Evolutionary conservation across 768 basidiomycete genomes (phyloP).

Genomic region (Grammothele lineata): DNA sequence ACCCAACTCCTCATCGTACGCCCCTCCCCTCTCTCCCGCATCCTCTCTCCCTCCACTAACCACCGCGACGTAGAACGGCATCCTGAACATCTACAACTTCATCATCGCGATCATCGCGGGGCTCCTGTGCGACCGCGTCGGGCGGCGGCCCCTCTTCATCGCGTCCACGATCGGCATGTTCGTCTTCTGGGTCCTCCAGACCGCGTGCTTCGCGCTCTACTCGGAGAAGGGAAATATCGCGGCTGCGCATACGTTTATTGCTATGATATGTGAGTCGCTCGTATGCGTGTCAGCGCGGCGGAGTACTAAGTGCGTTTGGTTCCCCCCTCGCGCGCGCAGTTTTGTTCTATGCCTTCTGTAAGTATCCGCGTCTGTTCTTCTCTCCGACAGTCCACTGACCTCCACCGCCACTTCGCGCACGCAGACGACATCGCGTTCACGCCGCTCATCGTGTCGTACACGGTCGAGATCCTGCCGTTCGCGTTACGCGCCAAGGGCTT

Average conservation of each 20-base stretch:
- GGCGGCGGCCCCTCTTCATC: constrained; percentile 48
- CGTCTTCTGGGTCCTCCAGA: constrained; percentile 36
- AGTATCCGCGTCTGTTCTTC: constrained; percentile 19
- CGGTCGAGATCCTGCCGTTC: constrained; percentile 48
- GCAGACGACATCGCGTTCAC: constrained; percentile 17
- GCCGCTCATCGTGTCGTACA: constrained; percentile 29
- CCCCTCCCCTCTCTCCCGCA: background rate
- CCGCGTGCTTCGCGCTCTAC: constrained; percentile 32
- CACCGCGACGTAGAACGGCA: constrained; percentile 38
- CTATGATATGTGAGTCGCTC: constrained; percentile 38
- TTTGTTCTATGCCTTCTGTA: constrained; percentile 37
- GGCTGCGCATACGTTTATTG: constrained; percentile 41
- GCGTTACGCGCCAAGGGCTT: constrained; percentile 47
- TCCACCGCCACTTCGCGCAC: too few species aligned
- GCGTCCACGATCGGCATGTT: constrained; percentile 40
- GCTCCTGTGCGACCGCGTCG: constrained; percentile 44
- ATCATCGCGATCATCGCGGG: constrained; percentile 47
- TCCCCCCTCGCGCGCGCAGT: too few species aligned
- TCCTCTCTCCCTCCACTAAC: background rate
- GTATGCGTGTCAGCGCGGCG: background rate
- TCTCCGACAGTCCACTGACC: too few species aligned
- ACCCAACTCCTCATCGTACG: constrained; percentile 40
- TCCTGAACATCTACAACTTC: constrained; percentile 54
- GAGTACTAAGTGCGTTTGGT: too few species aligned
- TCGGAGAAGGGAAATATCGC: constrained; percentile 21